Base-by-base conservation (phyloP, 257 asterid genomes). In the Rhazya stricta region DNA sequence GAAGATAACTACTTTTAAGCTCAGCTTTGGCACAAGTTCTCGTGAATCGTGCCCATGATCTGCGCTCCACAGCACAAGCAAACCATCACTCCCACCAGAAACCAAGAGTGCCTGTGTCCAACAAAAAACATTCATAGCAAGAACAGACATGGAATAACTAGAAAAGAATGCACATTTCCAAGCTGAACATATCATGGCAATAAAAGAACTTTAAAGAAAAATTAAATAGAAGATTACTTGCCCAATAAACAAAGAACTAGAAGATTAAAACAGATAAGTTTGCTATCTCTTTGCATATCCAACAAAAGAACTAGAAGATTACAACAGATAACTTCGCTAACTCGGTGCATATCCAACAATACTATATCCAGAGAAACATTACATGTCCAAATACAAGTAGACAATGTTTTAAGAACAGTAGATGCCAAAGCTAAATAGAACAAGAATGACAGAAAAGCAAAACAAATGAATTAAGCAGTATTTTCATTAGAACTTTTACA, bases 51-150 rank as follows among this genome's bases (percentile, higher is more conserved):
- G 96, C 74, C 96, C 95, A 63, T 92, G 86, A 81, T 92, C 99
- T 4, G 99, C 97, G 84, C 93, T 95, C 99, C 99, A 95, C 51
- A 95, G 90, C 70, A 95, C 90, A 71, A 95, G 96, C 85, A 95
- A 84, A 79, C 99, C 98, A 82, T 95, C 99, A 68, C 88, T 91
- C 72, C 98, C 99, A 72, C 99, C 99, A 78, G 99, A 95, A 80
- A 92, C 98, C 90, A 95, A 77, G 81, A 92, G 96, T 74, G 96
- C 95, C 99, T 95, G 82, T 79, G 73, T 39, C 74, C 75, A 83
- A 58, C n/a, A 85, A n/a, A 39, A 34, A 41, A 48, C 12, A 34
- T 48, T 70, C 32, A 72, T 61, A 76, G 76, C 60, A 37, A 50
- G 73, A 57, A 76, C 42, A 76, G 53, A 58, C 58, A 67, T 23